Evolutionary conservation across 202 grass and related monocot species (phyloP).

Genomic region (Zoysia matrella): DNA sequence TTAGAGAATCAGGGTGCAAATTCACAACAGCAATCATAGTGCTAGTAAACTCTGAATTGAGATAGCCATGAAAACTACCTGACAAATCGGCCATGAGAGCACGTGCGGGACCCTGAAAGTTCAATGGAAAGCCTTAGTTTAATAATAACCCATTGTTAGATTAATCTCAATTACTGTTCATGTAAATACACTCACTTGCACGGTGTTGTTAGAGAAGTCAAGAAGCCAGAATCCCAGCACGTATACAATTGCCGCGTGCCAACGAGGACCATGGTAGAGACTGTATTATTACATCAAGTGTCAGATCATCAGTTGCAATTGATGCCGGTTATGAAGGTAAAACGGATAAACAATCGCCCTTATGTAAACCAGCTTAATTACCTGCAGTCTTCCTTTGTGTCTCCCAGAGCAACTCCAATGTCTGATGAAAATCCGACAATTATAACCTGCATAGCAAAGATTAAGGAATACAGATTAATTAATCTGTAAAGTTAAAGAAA

Average conservation of each 20-base stretch:
- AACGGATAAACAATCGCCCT: not conserved
- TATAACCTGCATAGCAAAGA: constrained; percentile 24
- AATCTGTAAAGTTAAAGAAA: not conserved
- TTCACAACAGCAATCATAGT: not conserved
- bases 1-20: constrained; percentile 21
- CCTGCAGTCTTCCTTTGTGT: constrained; percentile 89
- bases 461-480: not conserved
- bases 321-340: constrained; percentile 8
- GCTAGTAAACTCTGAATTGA: constrained; percentile 21
- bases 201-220: constrained; percentile 45
- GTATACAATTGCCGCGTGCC: constrained; percentile 88
- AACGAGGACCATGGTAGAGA: constrained; percentile 76
- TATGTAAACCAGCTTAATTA: constrained; percentile 32
- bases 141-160: not conserved
- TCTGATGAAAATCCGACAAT: constrained; percentile 63
- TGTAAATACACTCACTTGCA: constrained; percentile 60
- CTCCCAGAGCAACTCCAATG: constrained; percentile 78
- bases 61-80: constrained; percentile 41
- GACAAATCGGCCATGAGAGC: constrained; percentile 94
- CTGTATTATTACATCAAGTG: constrained; percentile 40
- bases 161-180: not conserved
- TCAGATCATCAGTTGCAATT: constrained; percentile 22
- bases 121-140: constrained; percentile 20
- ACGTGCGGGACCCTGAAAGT: constrained; percentile 73
- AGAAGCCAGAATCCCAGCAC: constrained; percentile 75